Base-by-base conservation (phyloP, 805 yeast genomes). In the Lipomyces sp. region DNA sequence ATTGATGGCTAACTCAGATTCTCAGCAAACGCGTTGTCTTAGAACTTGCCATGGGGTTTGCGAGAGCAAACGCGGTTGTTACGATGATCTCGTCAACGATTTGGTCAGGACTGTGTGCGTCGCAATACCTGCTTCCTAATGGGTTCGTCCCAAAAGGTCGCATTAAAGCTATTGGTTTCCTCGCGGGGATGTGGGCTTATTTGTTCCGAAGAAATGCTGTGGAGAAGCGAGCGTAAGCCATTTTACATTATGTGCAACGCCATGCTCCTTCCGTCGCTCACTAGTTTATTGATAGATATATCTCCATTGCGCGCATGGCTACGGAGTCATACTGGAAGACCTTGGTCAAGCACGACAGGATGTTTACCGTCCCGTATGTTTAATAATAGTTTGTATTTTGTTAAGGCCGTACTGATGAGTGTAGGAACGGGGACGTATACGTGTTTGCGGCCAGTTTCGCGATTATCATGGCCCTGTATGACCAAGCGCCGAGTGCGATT, bases 131-230 rank as follows among this genome's bases (percentile, higher is more conserved):
- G 45, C 56, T 71, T 19, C 65, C 69, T 22, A 59, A 61, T 48
- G 58, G 51, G 29, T 47, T 67, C 33, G 18, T 43, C 65, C 72
- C 46, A 14, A 54, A 53, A 16, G 49, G 55, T 16, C 68, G 75
- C n/a, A 67, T 66, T 62, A 56, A 68, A 23, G 37, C 70, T 33
- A 68, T 71, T 49, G 75, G 74, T n/a, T 64, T 69, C 52, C 47
- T 68, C 37, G 67, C 72, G n/a, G 75, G 75, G 2, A 61, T 70
- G 40, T 70, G 73, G 73, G 70, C 73, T 1, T 60, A 66, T 26
- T 39, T 69, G 22, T 71, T 67, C 54, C 68, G 63, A 43, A 61
- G 60, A 38, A 52, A 56, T 35, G 70, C 70, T 50, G 60, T 66
- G 34, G 52, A 65, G 11, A 62, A 70, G 51, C 53, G 56, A 65